Evolutionary conservation across 176 grass and related monocot species (phyloP), one percentile per base, ranked within the genome.

Genomic region (Phyllostachys edulis): DNA sequence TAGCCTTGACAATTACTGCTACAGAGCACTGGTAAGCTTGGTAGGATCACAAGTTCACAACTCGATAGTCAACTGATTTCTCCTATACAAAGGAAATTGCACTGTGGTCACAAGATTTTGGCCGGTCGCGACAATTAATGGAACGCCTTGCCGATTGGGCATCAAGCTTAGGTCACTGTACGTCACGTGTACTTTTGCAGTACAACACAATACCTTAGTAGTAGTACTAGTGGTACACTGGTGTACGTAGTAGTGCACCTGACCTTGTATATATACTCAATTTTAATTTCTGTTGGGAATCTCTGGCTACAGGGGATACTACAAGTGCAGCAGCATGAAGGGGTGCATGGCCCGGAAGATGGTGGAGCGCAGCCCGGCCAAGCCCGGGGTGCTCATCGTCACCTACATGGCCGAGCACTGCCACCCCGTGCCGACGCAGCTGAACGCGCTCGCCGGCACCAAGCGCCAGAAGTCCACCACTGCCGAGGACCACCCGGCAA

Each of bases 261-360:
- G 61, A 13, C n/a, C 14, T 29, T 29, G 29, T 29, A 29, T 27
- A 55, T 56, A 11, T 38, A 7, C n/a, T 46, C 4, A 37, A 64
- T 24, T 50, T 7, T 76, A 21, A 42, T 73, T 17, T 21, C 12
- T 36, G 17, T 57, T 55, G 59, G 47, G 52, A 40, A 42, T 38
- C 45, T 70, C 18, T 66, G 56, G 68, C 50, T 10, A 40, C 89
- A 98, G 96, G 81, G 96, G 93, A 5, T 98, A 98, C 81, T 95
- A 95, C 76, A 93, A 92, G 85, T 98, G 96, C 71, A 95, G 96
- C 86, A 98, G 96, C 89, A 93, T 94, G 75, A 98, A 95, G 64
- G 91, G 85, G 36, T 98, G 96, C 87, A 86, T 95, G 73, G 96
- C 96, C 13, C 78, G 96, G 85, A 98, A 93, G 87, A 89, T 93